A percentile compares a stretch with the other conserved stretches of the same genome.
These are phyloP conservation scores for Colletotrichum zoysiae DNA, from an alignment of 2,329 filamentous ascomycete species.

Conservation along the genomic window DNA sequence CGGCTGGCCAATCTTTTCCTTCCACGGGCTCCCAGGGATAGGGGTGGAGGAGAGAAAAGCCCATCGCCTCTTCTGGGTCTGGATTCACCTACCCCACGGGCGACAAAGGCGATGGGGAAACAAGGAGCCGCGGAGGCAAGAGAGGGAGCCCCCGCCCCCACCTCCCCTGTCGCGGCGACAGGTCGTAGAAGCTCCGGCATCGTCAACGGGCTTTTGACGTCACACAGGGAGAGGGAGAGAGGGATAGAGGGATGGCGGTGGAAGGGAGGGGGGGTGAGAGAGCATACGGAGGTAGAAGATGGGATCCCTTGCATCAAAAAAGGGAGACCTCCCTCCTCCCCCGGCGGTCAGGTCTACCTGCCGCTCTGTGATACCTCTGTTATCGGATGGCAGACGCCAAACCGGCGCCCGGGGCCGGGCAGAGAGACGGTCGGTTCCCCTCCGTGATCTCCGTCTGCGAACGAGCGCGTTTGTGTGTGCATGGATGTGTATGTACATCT, in stretches of 20 bases:
- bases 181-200: not conserved
- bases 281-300: too few relatives aligned
- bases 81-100: not conserved
- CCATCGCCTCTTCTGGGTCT: not conserved
- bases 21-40: not conserved
- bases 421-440: not conserved
- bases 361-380: not conserved
- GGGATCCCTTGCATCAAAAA: too few relatives aligned
- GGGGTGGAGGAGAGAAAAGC: too few relatives aligned
- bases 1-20: not conserved
- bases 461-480: not conserved
- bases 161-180: not conserved
- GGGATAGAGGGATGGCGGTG: too few relatives aligned
- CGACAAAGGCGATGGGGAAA: not conserved
- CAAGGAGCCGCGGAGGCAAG: not conserved
- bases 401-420: not conserved
- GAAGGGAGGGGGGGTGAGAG: too few relatives aligned
- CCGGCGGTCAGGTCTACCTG: not conserved
- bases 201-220: not conserved
- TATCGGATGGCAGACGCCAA: not conserved
- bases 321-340: not conserved
- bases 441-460: not conserved
- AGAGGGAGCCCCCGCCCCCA: too few relatives aligned
- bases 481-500: not conserved
- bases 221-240: not conserved